Percentiles rank a stretch among this genome's conserved stretches.
Evolutionary conservation across 768 basidiomycete species (phyloP).

Genomic region (Rickenella mellea): DNA sequence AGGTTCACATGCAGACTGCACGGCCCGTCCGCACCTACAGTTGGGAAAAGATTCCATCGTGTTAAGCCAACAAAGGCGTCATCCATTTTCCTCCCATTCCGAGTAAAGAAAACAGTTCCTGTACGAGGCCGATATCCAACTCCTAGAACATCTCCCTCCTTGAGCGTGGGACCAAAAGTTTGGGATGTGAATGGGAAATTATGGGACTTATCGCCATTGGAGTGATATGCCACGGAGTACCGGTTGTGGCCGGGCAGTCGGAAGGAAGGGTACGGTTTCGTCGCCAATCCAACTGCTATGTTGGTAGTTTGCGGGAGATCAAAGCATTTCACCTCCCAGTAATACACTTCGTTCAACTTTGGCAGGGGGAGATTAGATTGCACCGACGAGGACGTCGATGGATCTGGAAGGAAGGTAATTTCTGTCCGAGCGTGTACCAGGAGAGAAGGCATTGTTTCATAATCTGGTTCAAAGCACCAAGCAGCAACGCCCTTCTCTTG

Average conservation of each 20-base stretch:
- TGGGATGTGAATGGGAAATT: constrained; percentile 90
- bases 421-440: constrained; percentile 94
- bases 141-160: constrained; percentile 93
- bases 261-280: constrained; percentile 95
- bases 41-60: constrained; percentile 92
- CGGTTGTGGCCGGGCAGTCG: constrained; percentile 80
- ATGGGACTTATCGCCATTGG: constrained; percentile 93
- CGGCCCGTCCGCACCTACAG: constrained; percentile 91
- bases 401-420: constrained; percentile 95
- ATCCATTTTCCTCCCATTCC: constrained; percentile 94
- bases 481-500: constrained; percentile 99
- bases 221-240: constrained; percentile 91
- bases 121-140: constrained; percentile 93
- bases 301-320: constrained; percentile 84
- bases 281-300: constrained; percentile 89
- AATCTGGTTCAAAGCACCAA: constrained; percentile 99
- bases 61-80: constrained; percentile 90
- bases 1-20: constrained; percentile 97
- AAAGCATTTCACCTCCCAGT: constrained; percentile 99
- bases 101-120: constrained; percentile 98
- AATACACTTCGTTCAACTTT: constrained; percentile 97
- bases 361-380: constrained; percentile 96
- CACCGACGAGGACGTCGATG: constrained; percentile 87
- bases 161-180: constrained; percentile 74
- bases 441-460: constrained; percentile 86